Evolutionary conservation across 805 yeast genomes (phyloP).

Genomic region (Ogataea minuta): DNA sequence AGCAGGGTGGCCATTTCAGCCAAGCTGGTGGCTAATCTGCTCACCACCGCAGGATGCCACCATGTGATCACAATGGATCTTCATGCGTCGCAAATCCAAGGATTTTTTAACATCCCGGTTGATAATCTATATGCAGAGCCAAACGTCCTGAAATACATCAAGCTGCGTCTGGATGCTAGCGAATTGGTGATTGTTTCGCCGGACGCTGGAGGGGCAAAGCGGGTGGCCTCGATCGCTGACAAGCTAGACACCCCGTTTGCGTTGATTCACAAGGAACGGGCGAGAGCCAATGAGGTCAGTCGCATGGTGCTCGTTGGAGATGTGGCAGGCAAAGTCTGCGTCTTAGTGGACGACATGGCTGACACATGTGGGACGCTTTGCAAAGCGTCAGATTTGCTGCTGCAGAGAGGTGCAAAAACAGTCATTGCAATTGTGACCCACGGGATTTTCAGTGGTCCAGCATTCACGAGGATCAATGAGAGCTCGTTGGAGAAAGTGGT

Average conservation of each 20-base stretch:
- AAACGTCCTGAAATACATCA: constrained; percentile 76
- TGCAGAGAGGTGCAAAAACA: constrained; percentile 75
- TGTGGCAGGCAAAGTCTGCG: constrained; percentile 77
- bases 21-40: constrained; percentile 84
- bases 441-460: constrained; percentile 87
- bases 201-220: constrained; percentile 98
- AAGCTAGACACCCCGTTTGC: constrained; percentile 90
- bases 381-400: constrained; percentile 86
- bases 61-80: constrained; percentile 96
- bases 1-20: constrained; percentile 97
- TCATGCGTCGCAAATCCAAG: constrained; percentile 97
- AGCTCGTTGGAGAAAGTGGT: constrained; percentile 71
- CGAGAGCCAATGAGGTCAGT: constrained; percentile 90
- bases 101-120: constrained; percentile 92
- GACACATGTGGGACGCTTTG: constrained; percentile 97
- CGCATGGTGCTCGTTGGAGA: constrained; percentile 97
- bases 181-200: constrained; percentile 86
- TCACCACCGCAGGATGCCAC: constrained; percentile 91
- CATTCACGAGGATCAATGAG: constrained; percentile 66
- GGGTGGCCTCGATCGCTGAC: constrained; percentile 94
- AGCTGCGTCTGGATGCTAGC: constrained; percentile 53
- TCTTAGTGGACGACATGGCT: constrained; percentile 95
- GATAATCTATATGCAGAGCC: constrained; percentile 97
- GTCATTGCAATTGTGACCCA: constrained; percentile 96
- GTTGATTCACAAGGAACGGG: constrained; percentile 93